Evolutionary conservation across 2,329 filamentous ascomycete species (phyloP), one percentile per base, ranked within the genome.

Genomic region (Aspergillus sp.): DNA sequence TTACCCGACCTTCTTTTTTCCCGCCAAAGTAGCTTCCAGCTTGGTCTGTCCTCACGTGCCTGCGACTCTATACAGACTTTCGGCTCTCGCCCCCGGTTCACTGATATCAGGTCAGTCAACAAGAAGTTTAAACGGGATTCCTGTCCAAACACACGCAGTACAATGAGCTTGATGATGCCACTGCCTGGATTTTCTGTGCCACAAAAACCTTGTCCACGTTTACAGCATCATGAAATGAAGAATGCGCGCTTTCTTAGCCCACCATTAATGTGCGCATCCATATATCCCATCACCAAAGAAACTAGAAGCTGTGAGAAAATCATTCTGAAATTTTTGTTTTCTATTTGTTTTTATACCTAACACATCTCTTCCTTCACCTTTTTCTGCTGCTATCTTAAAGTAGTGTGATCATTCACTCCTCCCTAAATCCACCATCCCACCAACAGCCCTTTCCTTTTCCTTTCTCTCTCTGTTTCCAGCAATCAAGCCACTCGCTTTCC

Each of bases 241-340:
- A 57, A 57, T 51, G 54, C 47, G 54, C 46, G 47, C 54, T 41
- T 57, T 57, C 34, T 25, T 13, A 43, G 6, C 28, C 25, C 19
- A 30, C 46, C 41, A 15, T 43, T 57, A 57, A 57, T 50, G 13
- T 38, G 54, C 46, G 54, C 54, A 57, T 28, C 47, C 30, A 50
- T 34, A 43, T 43, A 22, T 4, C 47, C 54, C 17, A 50, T 47
- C 22, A 50, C 49, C 34, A 57, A 47, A 13, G 8, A 38, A 15
- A 13, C 4, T 41, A 41, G 34, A 41, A 15, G 34, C 31, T 50
- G 23, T 57, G 54, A 45, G 13, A 17, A 41, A 13, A 30, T 50
- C 43, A 38, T 51, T 30, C 22, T 31, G 2, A 4, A 34, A 17
- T n/a, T 19, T 48, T 57, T 48, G 30, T n/a, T 57, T 48, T 50